Evolutionary conservation across 2,329 filamentous ascomycete genomes (phyloP).

Genomic region (Fusarium poae): DNA sequence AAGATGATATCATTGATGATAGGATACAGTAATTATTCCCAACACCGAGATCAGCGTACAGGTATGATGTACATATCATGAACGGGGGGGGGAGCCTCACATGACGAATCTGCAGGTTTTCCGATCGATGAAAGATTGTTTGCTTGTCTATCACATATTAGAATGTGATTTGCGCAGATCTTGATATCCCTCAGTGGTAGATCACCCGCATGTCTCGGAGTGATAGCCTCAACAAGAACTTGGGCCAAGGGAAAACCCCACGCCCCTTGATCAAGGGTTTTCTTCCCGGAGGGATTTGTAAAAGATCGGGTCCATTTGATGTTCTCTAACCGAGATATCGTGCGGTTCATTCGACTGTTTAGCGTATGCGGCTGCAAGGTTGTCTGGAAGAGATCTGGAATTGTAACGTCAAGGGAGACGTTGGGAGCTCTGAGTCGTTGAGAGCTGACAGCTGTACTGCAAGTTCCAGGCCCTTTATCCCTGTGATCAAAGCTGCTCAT

Average conservation of each 20-base stretch:
- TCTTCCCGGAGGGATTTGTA: not conserved
- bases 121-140: conserved; percentile 7
- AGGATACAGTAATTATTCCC: not conserved
- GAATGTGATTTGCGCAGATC: conserved; percentile 31
- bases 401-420: conserved; percentile 18
- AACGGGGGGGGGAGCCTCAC: not conserved
- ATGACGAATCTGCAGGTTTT: not conserved
- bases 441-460: conserved; percentile 4
- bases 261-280: conserved; percentile 8
- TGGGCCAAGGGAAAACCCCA: not conserved
- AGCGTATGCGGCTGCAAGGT: not conserved
- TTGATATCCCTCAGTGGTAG: conserved; percentile 28
- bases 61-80: not conserved
- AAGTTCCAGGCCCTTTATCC: not conserved
- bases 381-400: conserved; percentile 1
- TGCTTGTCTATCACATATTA: conserved; percentile 12
- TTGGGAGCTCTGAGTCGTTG: not conserved
- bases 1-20: not conserved
- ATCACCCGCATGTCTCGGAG: conserved; percentile 34
- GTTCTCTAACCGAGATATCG: not conserved
- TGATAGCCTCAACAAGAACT: conserved; percentile 12
- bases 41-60: not conserved
- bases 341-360: not conserved
- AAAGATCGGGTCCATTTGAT: not conserved
- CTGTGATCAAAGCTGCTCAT: not conserved